Evolutionary conservation across 2,329 filamentous ascomycete species (phyloP).

Genomic region (Paraphaeosphaeria minitans): DNA sequence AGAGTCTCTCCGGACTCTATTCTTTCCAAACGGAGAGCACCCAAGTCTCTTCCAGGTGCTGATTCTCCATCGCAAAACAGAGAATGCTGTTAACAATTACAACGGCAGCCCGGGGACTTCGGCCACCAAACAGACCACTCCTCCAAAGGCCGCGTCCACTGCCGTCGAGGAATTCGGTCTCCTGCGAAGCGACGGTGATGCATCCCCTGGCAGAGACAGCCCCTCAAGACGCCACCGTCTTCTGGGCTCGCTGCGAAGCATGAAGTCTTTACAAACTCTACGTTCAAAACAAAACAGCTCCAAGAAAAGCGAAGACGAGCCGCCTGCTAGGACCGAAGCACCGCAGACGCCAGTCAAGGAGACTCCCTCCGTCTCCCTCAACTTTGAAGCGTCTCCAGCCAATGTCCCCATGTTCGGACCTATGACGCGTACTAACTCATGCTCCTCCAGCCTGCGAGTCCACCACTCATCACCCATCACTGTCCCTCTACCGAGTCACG

Average conservation of each 20-base stretch:
- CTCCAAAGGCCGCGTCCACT: not conserved
- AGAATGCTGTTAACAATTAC: not conserved
- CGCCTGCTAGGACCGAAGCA: conserved; percentile 11
- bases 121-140: not conserved
- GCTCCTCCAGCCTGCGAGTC: conserved; percentile 24
- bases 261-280: conserved; percentile 32
- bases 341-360: conserved; percentile 20
- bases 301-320: conserved; percentile 17
- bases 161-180: conserved; percentile 24
- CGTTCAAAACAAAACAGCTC: conserved; percentile 25
- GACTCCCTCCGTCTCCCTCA: conserved; percentile 30
- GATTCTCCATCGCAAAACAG: not conserved
- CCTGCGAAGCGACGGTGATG: conserved; percentile 14
- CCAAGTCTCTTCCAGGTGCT: conserved; percentile 14
- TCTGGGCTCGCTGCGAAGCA: conserved; percentile 35
- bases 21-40: conserved; percentile 16
- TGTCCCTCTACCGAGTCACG: conserved; percentile 24
- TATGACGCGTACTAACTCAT: conserved; percentile 17
- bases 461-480: conserved; percentile 37
- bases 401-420: conserved; percentile 33
- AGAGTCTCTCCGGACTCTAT: conserved; percentile 38
- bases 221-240: conserved; percentile 34
- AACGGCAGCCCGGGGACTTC: not conserved
- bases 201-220: conserved; percentile 27
- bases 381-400: conserved; percentile 33